A percentile compares a stretch with the other conserved stretches of the same genome.
Conservation (phyloP, 768 basidiomycete species). For the Leucosporidium scottii region DNA sequence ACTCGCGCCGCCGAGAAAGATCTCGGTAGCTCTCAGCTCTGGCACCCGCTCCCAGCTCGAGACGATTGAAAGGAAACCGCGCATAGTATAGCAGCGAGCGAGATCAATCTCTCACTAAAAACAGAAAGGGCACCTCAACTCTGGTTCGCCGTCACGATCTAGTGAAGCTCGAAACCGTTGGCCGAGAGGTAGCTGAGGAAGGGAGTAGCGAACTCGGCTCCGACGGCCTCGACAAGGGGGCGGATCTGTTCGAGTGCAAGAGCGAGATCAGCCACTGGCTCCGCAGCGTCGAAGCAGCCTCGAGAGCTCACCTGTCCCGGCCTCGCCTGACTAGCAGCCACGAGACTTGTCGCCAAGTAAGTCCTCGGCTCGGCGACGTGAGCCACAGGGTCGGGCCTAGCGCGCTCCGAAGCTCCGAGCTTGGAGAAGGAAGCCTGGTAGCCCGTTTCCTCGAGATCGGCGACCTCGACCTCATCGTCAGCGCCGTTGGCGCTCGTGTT, state of each 20-base stretch:
- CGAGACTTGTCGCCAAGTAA: constrained; percentile 27
- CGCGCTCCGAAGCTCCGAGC: constrained; percentile 67
- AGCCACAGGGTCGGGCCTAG: constrained; percentile 50
- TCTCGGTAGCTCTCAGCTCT: too few species aligned
- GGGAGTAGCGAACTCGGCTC: constrained; percentile 22
- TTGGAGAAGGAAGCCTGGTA: constrained; percentile 93
- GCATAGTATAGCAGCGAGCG: too few species aligned
- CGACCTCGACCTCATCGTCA: constrained; percentile 52
- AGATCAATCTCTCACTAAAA: too few species aligned
- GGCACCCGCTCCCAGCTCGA: too few species aligned
- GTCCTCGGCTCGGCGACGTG: constrained; percentile 41
- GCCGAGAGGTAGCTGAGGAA: constrained; percentile 25
- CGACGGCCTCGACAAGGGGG: constrained; percentile 22
- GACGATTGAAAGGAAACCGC: too few species aligned
- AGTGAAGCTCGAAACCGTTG: constrained; percentile 17
- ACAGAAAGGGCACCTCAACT: too few species aligned
- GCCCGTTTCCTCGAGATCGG: constrained; percentile 87
- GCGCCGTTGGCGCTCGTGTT: constrained; percentile 40
- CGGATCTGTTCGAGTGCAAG: constrained; percentile 8
- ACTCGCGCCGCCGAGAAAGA: too few species aligned
- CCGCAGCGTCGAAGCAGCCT: background rate
- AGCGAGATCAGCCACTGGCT: too few species aligned
- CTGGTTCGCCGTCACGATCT: too few species aligned
- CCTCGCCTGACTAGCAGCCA: constrained; percentile 12
- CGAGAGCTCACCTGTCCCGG: constrained; percentile 32